phyloP scores from a whole-genome alignment of 768 basidiomycete genomes.

The Psilocybe cubensis region DNA sequence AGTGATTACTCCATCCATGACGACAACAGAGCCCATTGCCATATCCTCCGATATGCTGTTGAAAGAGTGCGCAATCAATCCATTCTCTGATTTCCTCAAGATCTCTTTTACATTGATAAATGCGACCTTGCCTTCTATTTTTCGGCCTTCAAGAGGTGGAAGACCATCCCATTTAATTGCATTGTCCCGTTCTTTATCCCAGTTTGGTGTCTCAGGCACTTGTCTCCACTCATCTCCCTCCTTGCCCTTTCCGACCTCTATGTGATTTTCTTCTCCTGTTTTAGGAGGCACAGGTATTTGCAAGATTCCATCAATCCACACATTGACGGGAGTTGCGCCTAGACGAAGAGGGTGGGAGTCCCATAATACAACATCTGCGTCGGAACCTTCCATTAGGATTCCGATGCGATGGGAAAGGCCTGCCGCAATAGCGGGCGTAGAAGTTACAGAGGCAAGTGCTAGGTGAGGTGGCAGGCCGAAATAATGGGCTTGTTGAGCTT shows the following conservation, averaged over 20 bases:
- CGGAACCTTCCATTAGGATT: conserved; percentile 56
- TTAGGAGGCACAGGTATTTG: conserved; percentile 60
- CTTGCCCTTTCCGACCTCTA: conserved; percentile 48
- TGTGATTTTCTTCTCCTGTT: conserved; percentile 38
- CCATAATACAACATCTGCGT: conserved; percentile 77
- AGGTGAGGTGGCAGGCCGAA: conserved; percentile 62
- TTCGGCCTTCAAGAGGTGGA: conserved; percentile 57
- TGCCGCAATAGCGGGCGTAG: conserved; percentile 62
- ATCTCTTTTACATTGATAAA: conserved; percentile 73
- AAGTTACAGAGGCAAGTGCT: conserved; percentile 69
- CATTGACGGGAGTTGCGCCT: conserved; percentile 73
- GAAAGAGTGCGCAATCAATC: conserved; percentile 35
- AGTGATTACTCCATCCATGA: conserved; percentile 53
- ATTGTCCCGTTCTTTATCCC: conserved; percentile 62
- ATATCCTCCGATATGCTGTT: conserved; percentile 23
- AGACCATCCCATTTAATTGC: conserved; percentile 70
- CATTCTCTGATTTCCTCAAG: conserved; percentile 36
- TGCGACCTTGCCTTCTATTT: conserved; percentile 39
- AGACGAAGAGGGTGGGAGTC: conserved; percentile 75
- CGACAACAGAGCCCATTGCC: conserved; percentile 38
- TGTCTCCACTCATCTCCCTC: conserved; percentile 47
- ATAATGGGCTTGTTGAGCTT: conserved; percentile 74
- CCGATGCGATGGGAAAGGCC: conserved; percentile 84
- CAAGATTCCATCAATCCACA: conserved; percentile 86
- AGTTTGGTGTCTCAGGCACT: conserved; percentile 60